Evolutionary conservation across 73 alveolate species (phyloP).

Genomic region (Paramecium pentaurelia): DNA sequence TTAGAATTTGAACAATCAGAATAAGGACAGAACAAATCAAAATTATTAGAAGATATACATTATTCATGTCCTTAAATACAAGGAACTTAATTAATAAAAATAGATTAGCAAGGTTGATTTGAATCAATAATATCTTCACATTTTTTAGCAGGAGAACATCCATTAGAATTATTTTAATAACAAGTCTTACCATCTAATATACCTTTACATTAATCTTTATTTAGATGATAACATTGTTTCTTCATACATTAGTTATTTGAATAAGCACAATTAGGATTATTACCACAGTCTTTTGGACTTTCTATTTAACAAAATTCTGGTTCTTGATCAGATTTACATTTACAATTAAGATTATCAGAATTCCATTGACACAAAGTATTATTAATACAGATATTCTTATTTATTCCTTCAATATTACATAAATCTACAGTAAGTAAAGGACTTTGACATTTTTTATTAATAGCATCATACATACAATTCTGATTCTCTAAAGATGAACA

Average conservation of each 20-base stretch:
- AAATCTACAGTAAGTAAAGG: background rate
- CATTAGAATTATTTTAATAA: background rate
- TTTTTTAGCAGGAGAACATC: background rate
- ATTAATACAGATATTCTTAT: background rate
- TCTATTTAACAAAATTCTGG: background rate
- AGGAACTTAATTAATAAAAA: background rate
- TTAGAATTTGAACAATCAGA: conserved; percentile 12
- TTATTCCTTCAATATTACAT: background rate
- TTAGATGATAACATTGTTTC: background rate
- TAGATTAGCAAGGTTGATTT: background rate
- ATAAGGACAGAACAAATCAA: background rate
- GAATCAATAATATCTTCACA: conserved; percentile 9
- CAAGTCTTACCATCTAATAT: background rate
- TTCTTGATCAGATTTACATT: background rate
- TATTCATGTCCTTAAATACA: background rate
- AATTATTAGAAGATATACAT: background rate
- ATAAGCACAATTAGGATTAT: background rate
- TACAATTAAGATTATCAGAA: background rate
- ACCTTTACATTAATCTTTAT: background rate
- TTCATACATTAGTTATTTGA: background rate
- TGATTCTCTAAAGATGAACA: background rate
- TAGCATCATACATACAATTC: background rate
- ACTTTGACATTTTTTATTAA: background rate
- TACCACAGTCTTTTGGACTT: background rate
- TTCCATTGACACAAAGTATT: background rate